Conservation (phyloP, 2,329 filamentous ascomycete species). For the Penicillium polonicum region DNA sequence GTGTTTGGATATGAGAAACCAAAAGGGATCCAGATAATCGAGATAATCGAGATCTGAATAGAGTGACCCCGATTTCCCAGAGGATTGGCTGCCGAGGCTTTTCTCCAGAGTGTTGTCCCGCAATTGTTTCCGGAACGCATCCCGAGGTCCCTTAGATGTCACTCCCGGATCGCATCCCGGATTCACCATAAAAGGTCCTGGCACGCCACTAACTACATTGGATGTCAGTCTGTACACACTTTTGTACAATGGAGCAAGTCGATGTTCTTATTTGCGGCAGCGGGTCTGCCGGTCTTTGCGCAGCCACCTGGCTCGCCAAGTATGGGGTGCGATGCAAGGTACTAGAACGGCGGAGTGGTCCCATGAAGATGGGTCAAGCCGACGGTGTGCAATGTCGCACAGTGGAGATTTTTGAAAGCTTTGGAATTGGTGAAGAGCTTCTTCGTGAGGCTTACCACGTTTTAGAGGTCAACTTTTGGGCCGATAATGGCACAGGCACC, state of each 20-base stretch:
- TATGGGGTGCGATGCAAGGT: slow-evolving; percentile 58
- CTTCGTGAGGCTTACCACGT: slow-evolving; percentile 59
- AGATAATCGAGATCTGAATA: background rate
- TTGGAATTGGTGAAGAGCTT: slow-evolving; percentile 55
- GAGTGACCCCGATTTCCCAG: too few species aligned
- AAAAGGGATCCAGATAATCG: background rate
- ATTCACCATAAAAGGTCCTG: slow-evolving; percentile 9
- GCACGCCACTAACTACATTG: background rate
- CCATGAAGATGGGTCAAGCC: slow-evolving; percentile 59
- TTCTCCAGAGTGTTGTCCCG: background rate
- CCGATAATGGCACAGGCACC: slow-evolving; percentile 33
- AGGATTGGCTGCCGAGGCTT: background rate
- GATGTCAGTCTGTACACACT: background rate
- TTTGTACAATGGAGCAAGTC: slow-evolving; percentile 27
- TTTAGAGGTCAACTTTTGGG: slow-evolving; percentile 60
- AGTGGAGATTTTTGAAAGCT: slow-evolving; percentile 62
- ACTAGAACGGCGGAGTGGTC: slow-evolving; percentile 57
- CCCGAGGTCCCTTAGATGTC: slow-evolving; percentile 12
- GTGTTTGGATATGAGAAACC: background rate
- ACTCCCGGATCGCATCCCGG: slow-evolving; percentile 17
- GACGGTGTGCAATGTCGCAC: slow-evolving; percentile 63
- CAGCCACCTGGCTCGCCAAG: slow-evolving; percentile 60
- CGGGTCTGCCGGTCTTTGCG: slow-evolving; percentile 62
- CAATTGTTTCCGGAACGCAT: slow-evolving; percentile 9
- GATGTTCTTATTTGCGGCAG: slow-evolving; percentile 62